Percentiles rank a stretch among this genome's conserved stretches.
Evolutionary conservation across 805 yeast species (phyloP).

Genomic region (Maudiozyma barnettii): DNA sequence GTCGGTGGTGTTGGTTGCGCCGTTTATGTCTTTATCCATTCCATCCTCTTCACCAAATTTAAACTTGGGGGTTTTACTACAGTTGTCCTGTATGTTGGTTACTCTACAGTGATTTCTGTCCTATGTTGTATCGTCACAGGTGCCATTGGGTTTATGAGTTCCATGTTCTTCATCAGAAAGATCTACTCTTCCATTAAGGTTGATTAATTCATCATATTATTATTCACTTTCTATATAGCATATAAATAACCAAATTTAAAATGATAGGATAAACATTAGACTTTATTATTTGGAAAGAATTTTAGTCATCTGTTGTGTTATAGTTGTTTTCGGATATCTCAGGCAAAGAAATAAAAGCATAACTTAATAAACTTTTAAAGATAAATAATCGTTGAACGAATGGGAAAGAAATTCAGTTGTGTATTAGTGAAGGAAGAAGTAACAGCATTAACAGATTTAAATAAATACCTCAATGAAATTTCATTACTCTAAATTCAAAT

Average conservation of each 20-base stretch:
- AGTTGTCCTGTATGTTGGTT: slow-evolving; percentile 71
- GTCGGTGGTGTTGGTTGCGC: slow-evolving; percentile 92
- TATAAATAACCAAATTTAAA: no score
- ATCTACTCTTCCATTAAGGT: slow-evolving; percentile 83
- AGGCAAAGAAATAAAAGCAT: no score
- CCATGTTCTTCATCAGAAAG: slow-evolving; percentile 61
- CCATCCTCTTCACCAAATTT: slow-evolving; percentile 63
- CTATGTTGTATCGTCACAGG: slow-evolving; percentile 79
- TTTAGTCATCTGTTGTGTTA: no score
- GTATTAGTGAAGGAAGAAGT: no score
- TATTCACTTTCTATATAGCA: no score
- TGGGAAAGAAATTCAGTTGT: no score
- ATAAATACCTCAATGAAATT: no score
- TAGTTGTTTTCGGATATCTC: no score
- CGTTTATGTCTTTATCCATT: slow-evolving; percentile 73
- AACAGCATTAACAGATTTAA: no score
- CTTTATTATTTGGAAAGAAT: background rate
- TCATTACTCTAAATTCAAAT: no score
- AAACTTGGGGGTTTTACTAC: slow-evolving; percentile 67
- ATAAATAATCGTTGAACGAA: background rate
- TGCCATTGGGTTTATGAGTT: slow-evolving; percentile 71
- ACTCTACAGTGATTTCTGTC: slow-evolving; percentile 61
- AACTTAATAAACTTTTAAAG: background rate
- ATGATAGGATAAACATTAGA: no score
- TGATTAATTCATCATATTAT: slow-evolving; percentile 36